Evolutionary conservation across 2,329 filamentous ascomycete genomes (phyloP).

Genomic region (Diaporthe citriasiana): DNA sequence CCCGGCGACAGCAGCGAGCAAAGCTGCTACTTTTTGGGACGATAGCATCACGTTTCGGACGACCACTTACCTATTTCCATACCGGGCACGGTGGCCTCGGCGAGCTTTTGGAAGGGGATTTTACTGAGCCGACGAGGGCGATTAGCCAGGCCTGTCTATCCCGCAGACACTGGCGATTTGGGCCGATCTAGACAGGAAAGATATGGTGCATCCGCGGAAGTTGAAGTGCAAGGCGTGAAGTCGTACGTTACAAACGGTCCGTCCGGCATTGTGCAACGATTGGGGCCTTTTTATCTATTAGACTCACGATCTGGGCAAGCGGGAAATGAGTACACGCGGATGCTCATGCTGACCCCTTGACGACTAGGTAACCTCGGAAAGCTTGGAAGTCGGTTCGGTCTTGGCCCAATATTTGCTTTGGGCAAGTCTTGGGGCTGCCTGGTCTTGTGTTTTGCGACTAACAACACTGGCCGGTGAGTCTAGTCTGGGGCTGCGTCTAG

Average conservation of each 20-base stretch:
- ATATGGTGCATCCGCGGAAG: no score
- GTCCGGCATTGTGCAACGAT: neutral
- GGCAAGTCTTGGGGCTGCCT: neutral
- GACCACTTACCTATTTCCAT: neutral
- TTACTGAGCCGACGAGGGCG: neutral
- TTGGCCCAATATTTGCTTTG: neutral
- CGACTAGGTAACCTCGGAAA: neutral
- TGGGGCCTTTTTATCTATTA: neutral
- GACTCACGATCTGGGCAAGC: neutral
- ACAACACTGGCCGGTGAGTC: neutral
- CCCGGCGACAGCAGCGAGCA: neutral
- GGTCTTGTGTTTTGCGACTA: neutral
- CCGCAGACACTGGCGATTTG: neutral
- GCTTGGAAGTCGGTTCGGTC: neutral
- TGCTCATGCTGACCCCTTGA: neutral
- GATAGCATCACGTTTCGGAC: neutral
- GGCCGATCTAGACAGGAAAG: neutral
- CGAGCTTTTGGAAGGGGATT: neutral
- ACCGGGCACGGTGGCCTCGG: no score
- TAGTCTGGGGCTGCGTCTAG: neutral
- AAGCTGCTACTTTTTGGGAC: neutral
- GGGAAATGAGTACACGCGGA: neutral
- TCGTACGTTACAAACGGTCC: neutral
- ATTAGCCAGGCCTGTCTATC: neutral
- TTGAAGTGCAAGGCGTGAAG: no score